Conservation (phyloP, 164 flowering plant genomes). For the Kalanchoe fedtschenkoi region DNA sequence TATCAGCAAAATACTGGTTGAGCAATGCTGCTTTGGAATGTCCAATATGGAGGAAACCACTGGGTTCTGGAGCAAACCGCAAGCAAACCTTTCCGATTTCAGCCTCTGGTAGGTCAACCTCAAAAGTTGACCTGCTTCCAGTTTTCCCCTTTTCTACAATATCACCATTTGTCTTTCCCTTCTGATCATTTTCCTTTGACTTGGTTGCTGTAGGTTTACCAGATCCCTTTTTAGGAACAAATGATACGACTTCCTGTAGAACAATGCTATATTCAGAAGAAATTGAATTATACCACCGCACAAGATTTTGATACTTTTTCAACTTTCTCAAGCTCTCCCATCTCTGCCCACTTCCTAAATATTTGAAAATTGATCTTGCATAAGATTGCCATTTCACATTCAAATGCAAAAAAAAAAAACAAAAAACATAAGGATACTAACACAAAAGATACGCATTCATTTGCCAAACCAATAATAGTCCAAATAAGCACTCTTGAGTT, state of each 20-base stretch:
- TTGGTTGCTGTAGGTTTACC: conserved; percentile 39
- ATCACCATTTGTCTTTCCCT: conserved; percentile 21
- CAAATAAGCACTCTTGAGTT: no score
- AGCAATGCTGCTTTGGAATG: conserved; percentile 88
- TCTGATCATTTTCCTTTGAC: conserved; percentile 30
- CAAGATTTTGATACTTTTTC: conserved; percentile 62
- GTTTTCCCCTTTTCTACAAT: no score
- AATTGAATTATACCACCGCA: conserved; percentile 78
- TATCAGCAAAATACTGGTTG: conserved; percentile 76
- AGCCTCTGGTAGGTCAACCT: conserved; percentile 69
- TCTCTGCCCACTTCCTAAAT: conserved; percentile 68
- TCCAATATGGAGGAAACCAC: conserved; percentile 96
- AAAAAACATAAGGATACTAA: no score
- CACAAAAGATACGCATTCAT: no score
- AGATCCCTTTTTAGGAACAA: conserved; percentile 50
- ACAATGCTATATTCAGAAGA: conserved; percentile 32
- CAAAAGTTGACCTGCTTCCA: conserved; percentile 47
- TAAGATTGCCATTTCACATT: neutral
- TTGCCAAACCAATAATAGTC: no score
- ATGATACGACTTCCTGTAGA: conserved; percentile 39
- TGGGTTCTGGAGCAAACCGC: conserved; percentile 96
- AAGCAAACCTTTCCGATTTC: conserved; percentile 69
- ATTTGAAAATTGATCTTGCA: neutral
- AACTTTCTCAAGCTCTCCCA: conserved; percentile 93
- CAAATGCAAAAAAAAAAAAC: no score